Percentiles rank a stretch among this genome's conserved stretches.
phyloP scores from a whole-genome alignment of 78 protist species.

The Corallochytrium limacisporum region DNA sequence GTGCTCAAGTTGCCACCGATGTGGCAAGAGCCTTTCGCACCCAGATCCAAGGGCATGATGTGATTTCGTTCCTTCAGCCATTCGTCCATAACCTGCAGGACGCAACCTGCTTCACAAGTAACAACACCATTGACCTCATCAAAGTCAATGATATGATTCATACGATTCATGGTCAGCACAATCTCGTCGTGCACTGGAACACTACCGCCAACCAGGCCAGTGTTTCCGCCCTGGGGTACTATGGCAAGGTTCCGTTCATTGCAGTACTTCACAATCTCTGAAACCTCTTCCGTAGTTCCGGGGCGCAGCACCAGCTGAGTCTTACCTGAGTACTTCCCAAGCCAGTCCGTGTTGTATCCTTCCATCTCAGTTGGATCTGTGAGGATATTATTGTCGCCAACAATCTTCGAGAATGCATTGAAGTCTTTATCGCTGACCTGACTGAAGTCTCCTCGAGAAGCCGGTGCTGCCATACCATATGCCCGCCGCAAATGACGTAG shows the following conservation, averaged over 20 bases:
- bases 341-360: slow-evolving; percentile 36
- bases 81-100: slow-evolving; percentile 49
- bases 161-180: slow-evolving; percentile 32
- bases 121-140: slow-evolving; percentile 35
- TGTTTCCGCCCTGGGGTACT: slow-evolving; percentile 92
- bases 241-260: slow-evolving; percentile 57
- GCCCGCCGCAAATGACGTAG: too few relatives aligned
- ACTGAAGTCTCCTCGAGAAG: too few relatives aligned
- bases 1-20: slow-evolving; percentile 89
- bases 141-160: slow-evolving; percentile 38
- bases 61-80: slow-evolving; percentile 34
- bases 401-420: too few relatives aligned
- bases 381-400: too few relatives aligned
- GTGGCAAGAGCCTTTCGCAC: slow-evolving; percentile 83
- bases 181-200: slow-evolving; percentile 81
- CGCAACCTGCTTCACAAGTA: slow-evolving; percentile 61
- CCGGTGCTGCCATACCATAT: too few relatives aligned
- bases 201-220: slow-evolving; percentile 81
- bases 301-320: slow-evolving; percentile 31
- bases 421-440: too few relatives aligned
- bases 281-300: slow-evolving; percentile 21
- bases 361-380: too few relatives aligned
- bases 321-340: slow-evolving; percentile 22
- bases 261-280: slow-evolving; percentile 37
- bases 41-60: slow-evolving; percentile 83